Percentiles rank a stretch among this genome's conserved stretches.
Conservation (phyloP, 768 basidiomycete genomes). For the Amanita polypyramis region DNA sequence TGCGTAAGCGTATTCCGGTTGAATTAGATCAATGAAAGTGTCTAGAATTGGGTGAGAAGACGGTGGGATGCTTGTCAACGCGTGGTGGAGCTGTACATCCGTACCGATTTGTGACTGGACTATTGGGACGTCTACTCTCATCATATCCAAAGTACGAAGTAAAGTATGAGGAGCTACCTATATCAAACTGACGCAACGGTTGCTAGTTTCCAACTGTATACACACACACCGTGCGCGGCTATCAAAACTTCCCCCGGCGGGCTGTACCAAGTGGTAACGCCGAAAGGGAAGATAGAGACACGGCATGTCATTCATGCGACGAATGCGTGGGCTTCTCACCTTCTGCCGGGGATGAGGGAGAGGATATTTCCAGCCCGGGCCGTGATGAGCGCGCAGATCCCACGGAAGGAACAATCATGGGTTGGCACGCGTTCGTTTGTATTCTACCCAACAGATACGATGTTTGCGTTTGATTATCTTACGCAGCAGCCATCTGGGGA, state of each 20-base stretch:
- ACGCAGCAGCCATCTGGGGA: constrained; percentile 47
- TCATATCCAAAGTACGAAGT: constrained; percentile 39
- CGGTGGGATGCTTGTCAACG: constrained; percentile 41
- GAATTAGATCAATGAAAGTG: constrained; percentile 23
- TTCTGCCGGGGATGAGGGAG: constrained; percentile 50
- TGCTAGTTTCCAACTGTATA: constrained; percentile 49
- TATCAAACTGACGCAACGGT: neutral
- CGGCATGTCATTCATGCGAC: constrained; percentile 74
- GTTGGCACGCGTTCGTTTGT: constrained; percentile 46
- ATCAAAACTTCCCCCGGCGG: constrained; percentile 23
- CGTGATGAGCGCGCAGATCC: constrained; percentile 56
- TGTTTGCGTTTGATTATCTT: constrained; percentile 53
- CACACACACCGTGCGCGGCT: constrained; percentile 50
- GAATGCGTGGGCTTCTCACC: constrained; percentile 72
- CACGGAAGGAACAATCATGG: constrained; percentile 21
- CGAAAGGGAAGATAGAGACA: constrained; percentile 45
- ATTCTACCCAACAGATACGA: constrained; percentile 34
- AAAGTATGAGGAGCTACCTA: neutral
- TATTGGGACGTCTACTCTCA: constrained; percentile 41
- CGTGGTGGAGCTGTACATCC: constrained; percentile 57
- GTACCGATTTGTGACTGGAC: constrained; percentile 56
- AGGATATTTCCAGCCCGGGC: constrained; percentile 54
- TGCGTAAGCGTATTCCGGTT: neutral
- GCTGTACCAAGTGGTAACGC: constrained; percentile 48
- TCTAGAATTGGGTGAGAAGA: constrained; percentile 33